Evolutionary conservation across 306 rosid species (phyloP), one percentile per base, ranked within the genome.

Genomic region (Potentilla sterilis): DNA sequence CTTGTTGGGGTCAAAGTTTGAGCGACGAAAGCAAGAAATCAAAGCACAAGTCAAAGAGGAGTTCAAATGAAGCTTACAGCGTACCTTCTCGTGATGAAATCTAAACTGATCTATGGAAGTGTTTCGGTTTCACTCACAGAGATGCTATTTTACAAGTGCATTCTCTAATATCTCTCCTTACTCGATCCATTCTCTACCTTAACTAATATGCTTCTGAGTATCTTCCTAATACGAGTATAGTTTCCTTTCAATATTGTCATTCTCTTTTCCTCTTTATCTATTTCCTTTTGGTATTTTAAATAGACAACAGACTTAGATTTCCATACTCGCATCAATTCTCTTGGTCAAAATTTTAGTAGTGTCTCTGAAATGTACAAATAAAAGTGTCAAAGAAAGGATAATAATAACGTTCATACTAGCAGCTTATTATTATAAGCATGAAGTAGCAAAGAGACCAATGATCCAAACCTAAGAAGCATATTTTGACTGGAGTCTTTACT

Each of bases 1-100:
- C 96, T 73, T 95, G 97, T 75, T 90, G 96, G 95, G 97, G 97
- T 80, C 89, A 74, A 24, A 75, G 89, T 84, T 86, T 94, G 82
- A 86, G 91, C 76, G 98, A 92, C 85, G 73, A 16, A 87, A 78
- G 59, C 24, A 95, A 89, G 91, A 95, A 95, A 84, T 92, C 93
- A 34, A 92, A 92, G 87, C 91, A 92, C 91, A 92, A 92, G 85
- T 87, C 89, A 47, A 92, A 80, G 83, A 89, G 82, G 85, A 86
- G 86, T 77, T 84, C 91, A 54, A 83, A 74, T 47, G 93, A 87
- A 81, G 81, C 84, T 34, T 6, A 85, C 69, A 41, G 43, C 52
- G 34, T 69, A 57, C 81, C 82, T 44, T 72, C 64, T 74, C 83
- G 59, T 14, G n/a, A 66, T 65, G 54, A 80, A 74, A 65, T 28